Evolutionary conservation across 2,329 filamentous ascomycete genomes (phyloP).

Genomic region (Beauveria brongniartii): DNA sequence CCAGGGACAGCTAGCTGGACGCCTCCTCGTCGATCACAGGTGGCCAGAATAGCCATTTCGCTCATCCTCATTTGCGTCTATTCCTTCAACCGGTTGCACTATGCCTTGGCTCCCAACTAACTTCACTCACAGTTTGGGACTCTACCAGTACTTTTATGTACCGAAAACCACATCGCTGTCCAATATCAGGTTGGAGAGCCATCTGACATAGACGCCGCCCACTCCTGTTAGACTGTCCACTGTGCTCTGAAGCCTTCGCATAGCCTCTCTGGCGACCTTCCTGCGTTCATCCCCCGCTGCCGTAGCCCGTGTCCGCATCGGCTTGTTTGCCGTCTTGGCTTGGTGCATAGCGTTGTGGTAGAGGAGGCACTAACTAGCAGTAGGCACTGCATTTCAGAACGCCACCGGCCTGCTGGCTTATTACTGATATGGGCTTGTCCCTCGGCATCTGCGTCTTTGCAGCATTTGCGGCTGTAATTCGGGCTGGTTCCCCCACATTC

Average conservation of each 20-base stretch:
- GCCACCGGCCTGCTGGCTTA: constrained; percentile 4
- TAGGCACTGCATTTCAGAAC: not conserved
- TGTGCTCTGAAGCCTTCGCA: not conserved
- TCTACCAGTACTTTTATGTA: no score
- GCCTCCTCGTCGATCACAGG: not conserved
- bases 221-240: not conserved
- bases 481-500: not conserved
- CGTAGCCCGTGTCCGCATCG: constrained; percentile 2
- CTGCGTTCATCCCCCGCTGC: not conserved
- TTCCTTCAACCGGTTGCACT: not conserved
- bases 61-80: not conserved
- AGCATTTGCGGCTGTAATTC: not conserved
- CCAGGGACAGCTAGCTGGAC: not conserved
- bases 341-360: not conserved
- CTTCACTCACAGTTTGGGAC: not conserved
- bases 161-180: not conserved
- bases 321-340: constrained; percentile 11
- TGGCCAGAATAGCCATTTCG: not conserved
- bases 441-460: constrained; percentile 6
- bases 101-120: not conserved
- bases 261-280: not conserved
- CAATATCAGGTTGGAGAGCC: not conserved
- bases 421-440: not conserved
- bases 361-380: not conserved
- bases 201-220: not conserved